phyloP scores from a whole-genome alignment of 2,329 filamentous ascomycete species.

The Emericellopsis atlantica region DNA sequence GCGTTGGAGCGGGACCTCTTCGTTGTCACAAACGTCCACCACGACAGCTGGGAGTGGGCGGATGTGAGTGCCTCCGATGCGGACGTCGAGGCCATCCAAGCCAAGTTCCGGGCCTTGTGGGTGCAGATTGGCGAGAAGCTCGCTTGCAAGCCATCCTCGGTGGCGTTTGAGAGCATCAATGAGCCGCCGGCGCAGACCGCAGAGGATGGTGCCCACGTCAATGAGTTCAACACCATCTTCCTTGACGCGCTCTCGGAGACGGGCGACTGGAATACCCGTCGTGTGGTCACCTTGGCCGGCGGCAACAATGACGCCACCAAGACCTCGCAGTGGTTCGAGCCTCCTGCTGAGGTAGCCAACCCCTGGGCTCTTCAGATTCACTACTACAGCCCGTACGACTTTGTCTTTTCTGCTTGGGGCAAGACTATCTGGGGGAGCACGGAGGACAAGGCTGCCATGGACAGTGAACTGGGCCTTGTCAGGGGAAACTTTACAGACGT shows the following conservation, averaged over 20 bases:
- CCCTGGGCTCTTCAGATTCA: conserved; percentile 50
- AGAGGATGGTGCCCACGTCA: conserved; percentile 34
- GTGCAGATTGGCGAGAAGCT: conserved; percentile 41
- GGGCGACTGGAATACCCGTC: conserved; percentile 39
- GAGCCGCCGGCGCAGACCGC: conserved; percentile 40
- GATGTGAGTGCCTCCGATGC: conserved; percentile 31
- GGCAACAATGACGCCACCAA: conserved; percentile 35
- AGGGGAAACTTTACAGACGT: conserved; percentile 41
- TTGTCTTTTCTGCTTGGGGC: conserved; percentile 37
- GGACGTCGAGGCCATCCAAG: conserved; percentile 38
- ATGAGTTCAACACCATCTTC: conserved; percentile 44
- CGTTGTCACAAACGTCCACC: conserved; percentile 45
- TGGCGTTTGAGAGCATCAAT: conserved; percentile 48
- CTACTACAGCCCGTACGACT: conserved; percentile 45
- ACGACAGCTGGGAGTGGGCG: conserved; percentile 47
- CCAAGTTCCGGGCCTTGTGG: conserved; percentile 43
- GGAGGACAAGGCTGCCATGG: conserved; percentile 34
- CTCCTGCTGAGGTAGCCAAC: conserved; percentile 33
- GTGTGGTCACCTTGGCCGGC: conserved; percentile 43
- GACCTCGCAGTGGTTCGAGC: conserved; percentile 40
- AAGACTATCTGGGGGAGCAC: conserved; percentile 47
- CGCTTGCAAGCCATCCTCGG: conserved; percentile 36
- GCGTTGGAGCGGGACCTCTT: conserved; percentile 35
- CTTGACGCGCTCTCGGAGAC: conserved; percentile 37
- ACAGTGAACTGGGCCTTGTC: conserved; percentile 34